Base-by-base conservation (phyloP, 164 flowering plant genomes). In the Liquidambar formosana region DNA sequence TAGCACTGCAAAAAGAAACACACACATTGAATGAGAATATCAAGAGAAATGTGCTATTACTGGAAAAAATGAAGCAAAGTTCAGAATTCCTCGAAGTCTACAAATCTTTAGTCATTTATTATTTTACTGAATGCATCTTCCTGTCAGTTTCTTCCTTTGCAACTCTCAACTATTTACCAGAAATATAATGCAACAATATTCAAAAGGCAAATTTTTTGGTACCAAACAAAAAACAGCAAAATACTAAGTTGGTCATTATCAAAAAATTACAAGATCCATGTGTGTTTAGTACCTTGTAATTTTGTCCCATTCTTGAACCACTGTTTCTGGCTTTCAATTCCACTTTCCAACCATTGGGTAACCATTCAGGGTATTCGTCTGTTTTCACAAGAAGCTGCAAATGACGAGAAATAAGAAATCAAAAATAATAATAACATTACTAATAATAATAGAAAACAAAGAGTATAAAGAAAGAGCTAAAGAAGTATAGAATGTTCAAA, bases 261-360 rank as follows among this genome's bases (percentile, higher is more conserved):
- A n/a, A n/a, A n/a, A n/a, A n/a, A n/a, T n/a, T n/a, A n/a, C n/a
- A 6, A 33, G 41, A 6, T 33, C 41, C 41, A 33, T 6, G 41
- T 33, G 41, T 33, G 45, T 41, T 57, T n/a, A 8, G 19, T 76
- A 88, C 89, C 92, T 84, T 85, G 65, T 79, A 77, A 23, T 5
- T 13, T 9, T 44, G 19, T 70, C 86, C 87, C 41, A 22, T 22
- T 6, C 6, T 23, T 11, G 59, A 1, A 57, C 88, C 85, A 66
- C 77, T 71, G 28, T 73, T 72, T 63, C 80, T 61, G 21, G 53
- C 63, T 83, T 46, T 85, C 53, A 61, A 5, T 57, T 84, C 84
- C 73, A 79, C 54, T 18, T 14, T 69, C 89, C 92, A 88, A 25
- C 88, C 88, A 28, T 69, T 10, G 21, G 92, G 92, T 57, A 88